These are phyloP conservation scores for Candida ponderosae DNA, from an alignment of 805 yeast species.

Conservation along the genomic window DNA sequence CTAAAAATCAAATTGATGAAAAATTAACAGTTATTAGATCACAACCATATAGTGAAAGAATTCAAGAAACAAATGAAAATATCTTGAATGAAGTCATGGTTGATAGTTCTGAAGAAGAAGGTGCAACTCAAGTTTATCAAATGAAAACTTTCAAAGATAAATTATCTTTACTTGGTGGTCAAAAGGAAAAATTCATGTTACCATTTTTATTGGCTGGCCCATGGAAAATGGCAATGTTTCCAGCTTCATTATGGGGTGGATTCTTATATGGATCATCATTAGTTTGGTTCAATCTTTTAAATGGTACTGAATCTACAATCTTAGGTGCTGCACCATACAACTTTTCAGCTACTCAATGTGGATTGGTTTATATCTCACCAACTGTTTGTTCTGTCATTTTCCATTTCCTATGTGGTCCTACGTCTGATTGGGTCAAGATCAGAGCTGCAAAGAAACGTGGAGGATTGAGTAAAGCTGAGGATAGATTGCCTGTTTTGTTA, in stretches of 20 bases:
- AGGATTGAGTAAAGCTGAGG: slow-evolving; percentile 51
- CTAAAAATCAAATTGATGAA: slow-evolving; percentile 6
- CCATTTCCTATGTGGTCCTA: slow-evolving; percentile 38
- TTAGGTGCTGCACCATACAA: slow-evolving; percentile 42
- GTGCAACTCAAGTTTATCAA: slow-evolving; percentile 12
- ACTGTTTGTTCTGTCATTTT: slow-evolving; percentile 36
- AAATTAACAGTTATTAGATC: slow-evolving; percentile 6
- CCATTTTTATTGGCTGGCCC: slow-evolving; percentile 28
- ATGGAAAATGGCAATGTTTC: slow-evolving; percentile 34
- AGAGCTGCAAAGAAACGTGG: slow-evolving; percentile 37
- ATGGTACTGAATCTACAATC: slow-evolving; percentile 38
- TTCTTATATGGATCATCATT: slow-evolving; percentile 41
- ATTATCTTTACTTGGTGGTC: slow-evolving; percentile 34
- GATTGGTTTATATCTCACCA: slow-evolving; percentile 47
- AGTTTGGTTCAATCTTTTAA: slow-evolving; percentile 40
- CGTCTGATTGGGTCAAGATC: slow-evolving; percentile 44
- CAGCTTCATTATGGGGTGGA: slow-evolving; percentile 56
- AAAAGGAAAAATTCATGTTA: slow-evolving; percentile 21
- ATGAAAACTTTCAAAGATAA: slow-evolving; percentile 34
- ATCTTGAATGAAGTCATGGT: slow-evolving; percentile 19
- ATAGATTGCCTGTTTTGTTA: slow-evolving; percentile 46
- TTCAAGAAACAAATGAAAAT: slow-evolving; percentile 10
- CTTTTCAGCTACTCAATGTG: slow-evolving; percentile 37
- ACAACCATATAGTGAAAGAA: slow-evolving; percentile 11
- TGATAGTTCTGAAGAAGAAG: slow-evolving; percentile 20